These are phyloP conservation scores for Colletotrichum filicis DNA, from an alignment of 2,329 filamentous ascomycete species.

Conservation along the genomic window DNA sequence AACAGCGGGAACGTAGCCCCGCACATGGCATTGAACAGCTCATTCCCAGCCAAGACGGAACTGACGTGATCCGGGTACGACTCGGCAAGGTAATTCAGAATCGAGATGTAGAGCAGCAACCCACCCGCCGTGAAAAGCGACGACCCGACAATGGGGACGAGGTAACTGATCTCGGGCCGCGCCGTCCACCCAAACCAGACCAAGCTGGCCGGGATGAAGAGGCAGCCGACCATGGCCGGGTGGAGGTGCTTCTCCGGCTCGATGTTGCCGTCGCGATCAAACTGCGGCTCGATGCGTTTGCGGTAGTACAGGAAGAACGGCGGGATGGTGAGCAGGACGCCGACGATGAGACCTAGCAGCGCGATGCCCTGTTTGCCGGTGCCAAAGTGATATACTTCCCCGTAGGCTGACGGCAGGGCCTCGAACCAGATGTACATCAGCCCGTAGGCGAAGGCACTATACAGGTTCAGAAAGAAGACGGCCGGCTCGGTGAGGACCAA, in stretches of 20 bases:
- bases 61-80: constrained; percentile 24
- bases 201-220: constrained; percentile 22
- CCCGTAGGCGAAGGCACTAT: constrained; percentile 23
- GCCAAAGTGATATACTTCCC: constrained; percentile 34
- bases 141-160: constrained; percentile 19
- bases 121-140: constrained; percentile 17
- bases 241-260: constrained; percentile 17
- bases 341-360: constrained; percentile 21
- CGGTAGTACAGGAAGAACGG: constrained; percentile 30
- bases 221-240: constrained; percentile 11
- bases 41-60: constrained; percentile 20
- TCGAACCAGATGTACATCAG: constrained; percentile 35
- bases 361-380: neutral
- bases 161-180: constrained; percentile 2
- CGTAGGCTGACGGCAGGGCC: constrained; percentile 9
- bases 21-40: constrained; percentile 24
- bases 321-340: constrained; percentile 11
- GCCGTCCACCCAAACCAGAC: constrained; percentile 29
- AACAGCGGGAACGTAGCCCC: constrained; percentile 25
- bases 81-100: constrained; percentile 21
- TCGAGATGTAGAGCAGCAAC: constrained; percentile 15
- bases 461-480: constrained; percentile 22
- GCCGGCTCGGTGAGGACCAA: constrained; percentile 19
- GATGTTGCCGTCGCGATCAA: constrained; percentile 10
- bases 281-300: constrained; percentile 15